Evolutionary conservation across 2,329 filamentous ascomycete genomes (phyloP).

Genomic region (Fusarium setosum): DNA sequence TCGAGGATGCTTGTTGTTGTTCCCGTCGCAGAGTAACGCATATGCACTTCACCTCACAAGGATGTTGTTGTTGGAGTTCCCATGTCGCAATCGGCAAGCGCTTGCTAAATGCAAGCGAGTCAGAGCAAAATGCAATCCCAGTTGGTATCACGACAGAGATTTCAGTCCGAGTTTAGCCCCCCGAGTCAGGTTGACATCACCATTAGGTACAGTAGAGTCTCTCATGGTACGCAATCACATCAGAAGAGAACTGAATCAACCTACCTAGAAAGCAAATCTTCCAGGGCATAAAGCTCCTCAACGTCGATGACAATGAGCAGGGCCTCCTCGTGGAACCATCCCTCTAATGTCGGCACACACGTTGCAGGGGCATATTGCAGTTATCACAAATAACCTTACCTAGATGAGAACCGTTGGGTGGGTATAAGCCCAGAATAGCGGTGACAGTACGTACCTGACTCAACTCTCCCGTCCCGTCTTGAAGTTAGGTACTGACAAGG

Average conservation of each 20-base stretch:
- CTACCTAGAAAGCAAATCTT: too few relatives aligned
- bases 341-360: neutral
- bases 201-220: neutral
- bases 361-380: neutral
- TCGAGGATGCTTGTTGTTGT: too few relatives aligned
- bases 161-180: too few relatives aligned
- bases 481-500: neutral
- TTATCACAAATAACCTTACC: neutral
- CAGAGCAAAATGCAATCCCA: neutral
- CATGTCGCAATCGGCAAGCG: neutral
- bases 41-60: too few relatives aligned
- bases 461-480: neutral
- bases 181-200: neutral
- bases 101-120: neutral
- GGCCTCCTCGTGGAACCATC: neutral
- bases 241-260: neutral
- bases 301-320: too few relatives aligned
- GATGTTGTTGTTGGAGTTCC: neutral
- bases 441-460: slow-evolving; percentile 35
- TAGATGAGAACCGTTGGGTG: neutral
- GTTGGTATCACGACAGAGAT: too few relatives aligned
- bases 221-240: neutral
- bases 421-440: slow-evolving; percentile 20
- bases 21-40: too few relatives aligned
- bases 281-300: too few relatives aligned